Conservation (phyloP, 2,329 filamentous ascomycete species). For the Dactylella cylindrospora region DNA sequence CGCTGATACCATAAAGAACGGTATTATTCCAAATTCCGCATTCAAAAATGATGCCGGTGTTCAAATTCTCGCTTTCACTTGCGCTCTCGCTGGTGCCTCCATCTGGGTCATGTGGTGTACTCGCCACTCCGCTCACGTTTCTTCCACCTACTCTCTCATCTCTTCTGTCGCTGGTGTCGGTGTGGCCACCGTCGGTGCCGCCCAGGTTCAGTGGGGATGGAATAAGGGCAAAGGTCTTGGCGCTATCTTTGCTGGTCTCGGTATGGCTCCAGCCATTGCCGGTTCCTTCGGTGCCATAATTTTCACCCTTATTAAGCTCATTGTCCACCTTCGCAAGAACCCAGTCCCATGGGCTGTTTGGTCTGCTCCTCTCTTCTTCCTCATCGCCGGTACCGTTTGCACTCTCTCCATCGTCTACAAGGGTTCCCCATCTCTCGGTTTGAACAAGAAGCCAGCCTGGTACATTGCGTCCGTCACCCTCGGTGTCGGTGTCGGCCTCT, state of each 20-base stretch:
- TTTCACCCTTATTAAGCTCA: slow-evolving; percentile 71
- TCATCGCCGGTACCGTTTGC: slow-evolving; percentile 72
- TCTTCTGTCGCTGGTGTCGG: slow-evolving; percentile 61
- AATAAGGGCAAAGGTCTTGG: slow-evolving; percentile 64
- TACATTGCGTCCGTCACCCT: slow-evolving; percentile 63
- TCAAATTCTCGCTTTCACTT: slow-evolving; percentile 62
- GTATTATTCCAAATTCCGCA: slow-evolving; percentile 51
- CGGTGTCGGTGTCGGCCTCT: slow-evolving; percentile 58
- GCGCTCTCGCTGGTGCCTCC: slow-evolving; percentile 65
- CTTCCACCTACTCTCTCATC: slow-evolving; percentile 71
- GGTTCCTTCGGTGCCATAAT: slow-evolving; percentile 62
- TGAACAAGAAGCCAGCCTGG: slow-evolving; percentile 67
- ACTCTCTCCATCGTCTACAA: slow-evolving; percentile 79
- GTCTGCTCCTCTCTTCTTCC: slow-evolving; percentile 74
- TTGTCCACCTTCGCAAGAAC: slow-evolving; percentile 64
- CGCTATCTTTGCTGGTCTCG: slow-evolving; percentile 70
- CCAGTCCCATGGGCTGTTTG: slow-evolving; percentile 72
- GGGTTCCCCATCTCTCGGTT: slow-evolving; percentile 68
- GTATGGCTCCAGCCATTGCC: slow-evolving; percentile 67
- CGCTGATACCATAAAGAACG: slow-evolving; percentile 79
- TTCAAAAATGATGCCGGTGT: slow-evolving; percentile 56
- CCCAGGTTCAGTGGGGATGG: slow-evolving; percentile 61
- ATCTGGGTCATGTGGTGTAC: slow-evolving; percentile 82
- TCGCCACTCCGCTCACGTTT: slow-evolving; percentile 70
- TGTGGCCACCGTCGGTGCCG: slow-evolving; percentile 55